Evolutionary conservation across 108 stramenopile genomes (phyloP).

Genomic region (Nitzschia palea): DNA sequence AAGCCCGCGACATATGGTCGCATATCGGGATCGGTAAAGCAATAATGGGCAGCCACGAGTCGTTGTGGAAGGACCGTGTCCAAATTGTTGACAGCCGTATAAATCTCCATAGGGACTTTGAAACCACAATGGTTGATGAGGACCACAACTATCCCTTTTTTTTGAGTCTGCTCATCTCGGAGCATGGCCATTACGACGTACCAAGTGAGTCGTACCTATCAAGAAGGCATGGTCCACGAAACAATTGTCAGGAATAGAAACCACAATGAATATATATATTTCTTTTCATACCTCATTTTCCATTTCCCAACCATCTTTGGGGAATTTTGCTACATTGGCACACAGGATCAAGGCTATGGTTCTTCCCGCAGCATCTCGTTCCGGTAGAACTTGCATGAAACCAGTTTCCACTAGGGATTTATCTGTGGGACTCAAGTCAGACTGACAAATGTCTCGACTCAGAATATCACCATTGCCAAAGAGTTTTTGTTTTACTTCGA

Average conservation of each 20-base stretch:
- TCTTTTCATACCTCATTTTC: background rate
- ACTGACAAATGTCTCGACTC: background rate
- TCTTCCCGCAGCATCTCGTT: conserved; percentile 1
- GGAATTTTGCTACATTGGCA: too few relatives aligned
- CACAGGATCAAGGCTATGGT: background rate
- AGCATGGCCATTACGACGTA: conserved; percentile 3
- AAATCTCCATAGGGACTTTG: background rate
- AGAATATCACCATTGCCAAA: conserved; percentile 24
- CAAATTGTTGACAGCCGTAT: background rate
- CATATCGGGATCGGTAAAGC: background rate
- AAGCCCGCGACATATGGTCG: conserved; percentile 1
- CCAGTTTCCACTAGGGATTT: background rate
- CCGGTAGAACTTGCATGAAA: conserved; percentile 3
- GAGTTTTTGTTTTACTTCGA: conserved; percentile 21
- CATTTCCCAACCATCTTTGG: background rate
- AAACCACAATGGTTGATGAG: background rate
- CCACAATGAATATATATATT: too few relatives aligned
- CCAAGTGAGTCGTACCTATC: background rate
- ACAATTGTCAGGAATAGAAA: too few relatives aligned
- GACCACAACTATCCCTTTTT: conserved; percentile 26
- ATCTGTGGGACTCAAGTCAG: background rate
- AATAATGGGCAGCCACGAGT: background rate
- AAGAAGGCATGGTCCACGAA: background rate
- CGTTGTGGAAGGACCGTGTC: background rate
- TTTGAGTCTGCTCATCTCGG: conserved; percentile 19